These are phyloP conservation scores for Suillus subluteus DNA, from an alignment of 768 basidiomycete genomes.

Conservation along the genomic window DNA sequence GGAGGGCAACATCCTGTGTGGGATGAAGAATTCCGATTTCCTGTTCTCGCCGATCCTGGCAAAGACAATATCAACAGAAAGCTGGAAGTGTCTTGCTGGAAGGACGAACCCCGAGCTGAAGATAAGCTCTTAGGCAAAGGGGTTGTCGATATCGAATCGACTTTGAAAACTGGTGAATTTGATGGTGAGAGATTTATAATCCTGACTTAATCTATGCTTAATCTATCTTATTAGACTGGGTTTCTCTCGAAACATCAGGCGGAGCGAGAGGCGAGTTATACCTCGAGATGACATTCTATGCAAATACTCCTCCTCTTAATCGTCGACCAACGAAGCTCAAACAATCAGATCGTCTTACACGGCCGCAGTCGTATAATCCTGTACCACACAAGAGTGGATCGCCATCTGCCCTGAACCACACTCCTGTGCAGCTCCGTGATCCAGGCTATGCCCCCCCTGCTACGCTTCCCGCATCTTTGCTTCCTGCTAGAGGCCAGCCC, in stretches of 20 bases:
- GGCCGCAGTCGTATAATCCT: conserved; percentile 36
- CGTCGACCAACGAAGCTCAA: conserved; percentile 58
- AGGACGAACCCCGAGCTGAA: conserved; percentile 73
- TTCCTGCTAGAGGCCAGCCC: conserved; percentile 24
- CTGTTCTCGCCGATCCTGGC: conserved; percentile 62
- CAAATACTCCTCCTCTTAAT: conserved; percentile 59
- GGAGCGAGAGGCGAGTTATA: conserved; percentile 83
- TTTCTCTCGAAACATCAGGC: conserved; percentile 58
- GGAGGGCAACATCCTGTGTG: conserved; percentile 94
- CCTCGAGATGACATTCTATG: conserved; percentile 92
- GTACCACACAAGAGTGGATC: conserved; percentile 10
- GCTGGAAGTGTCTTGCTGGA: conserved; percentile 77
- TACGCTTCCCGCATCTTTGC: conserved; percentile 27
- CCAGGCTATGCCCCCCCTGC: conserved; percentile 12
- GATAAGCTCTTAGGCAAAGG: conserved; percentile 79
- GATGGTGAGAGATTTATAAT: conserved; percentile 62
- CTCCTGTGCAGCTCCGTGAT: conserved; percentile 11
- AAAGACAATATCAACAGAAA: conserved; percentile 51
- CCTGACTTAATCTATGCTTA: neutral
- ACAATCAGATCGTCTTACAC: conserved; percentile 53
- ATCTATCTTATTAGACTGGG: conserved; percentile 59
- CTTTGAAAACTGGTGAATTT: conserved; percentile 84
- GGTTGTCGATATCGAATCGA: conserved; percentile 74
- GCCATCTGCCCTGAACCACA: conserved; percentile 3
- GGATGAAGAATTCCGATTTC: conserved; percentile 87